Evolutionary conservation across 1,284 basidiomycete species (phyloP).

Genomic region (Laetiporus sulphureus): DNA sequence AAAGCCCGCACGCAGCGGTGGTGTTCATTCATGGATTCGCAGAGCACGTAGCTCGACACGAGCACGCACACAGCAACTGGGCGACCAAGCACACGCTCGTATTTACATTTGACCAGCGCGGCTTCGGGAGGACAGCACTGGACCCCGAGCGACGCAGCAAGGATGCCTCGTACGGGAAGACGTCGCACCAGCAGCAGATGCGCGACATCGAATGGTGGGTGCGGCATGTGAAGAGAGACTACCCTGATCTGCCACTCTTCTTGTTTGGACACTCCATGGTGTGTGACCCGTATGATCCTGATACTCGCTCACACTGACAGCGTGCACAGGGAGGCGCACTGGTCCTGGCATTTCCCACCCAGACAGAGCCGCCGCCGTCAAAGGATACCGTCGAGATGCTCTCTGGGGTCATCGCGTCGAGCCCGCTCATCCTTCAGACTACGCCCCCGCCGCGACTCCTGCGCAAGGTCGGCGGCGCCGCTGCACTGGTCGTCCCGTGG

Average conservation of each 20-base stretch:
- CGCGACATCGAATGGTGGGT: conserved; percentile 68
- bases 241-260: conserved; percentile 53
- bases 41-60: conserved; percentile 76
- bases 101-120: conserved; percentile 81
- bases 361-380: conserved; percentile 31
- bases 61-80: conserved; percentile 58
- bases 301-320: not conserved
- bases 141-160: conserved; percentile 42
- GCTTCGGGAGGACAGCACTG: conserved; percentile 75
- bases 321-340: conserved; percentile 58
- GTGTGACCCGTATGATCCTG: conserved; percentile 14
- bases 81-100: conserved; percentile 55
- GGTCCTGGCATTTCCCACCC: conserved; percentile 53
- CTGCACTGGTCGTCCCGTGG: conserved; percentile 42
- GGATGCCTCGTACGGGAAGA: conserved; percentile 58
- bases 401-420: conserved; percentile 61
- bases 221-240: conserved; percentile 38
- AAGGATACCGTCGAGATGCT: conserved; percentile 39
- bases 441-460: conserved; percentile 47
- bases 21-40: conserved; percentile 84
- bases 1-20: conserved; percentile 50
- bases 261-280: conserved; percentile 86
- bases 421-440: conserved; percentile 61
- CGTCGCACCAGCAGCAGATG: conserved; percentile 62
- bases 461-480: conserved; percentile 46